Evolutionary conservation across 345 rosid genomes (phyloP).

Genomic region (Raphanus raphanistrum): DNA sequence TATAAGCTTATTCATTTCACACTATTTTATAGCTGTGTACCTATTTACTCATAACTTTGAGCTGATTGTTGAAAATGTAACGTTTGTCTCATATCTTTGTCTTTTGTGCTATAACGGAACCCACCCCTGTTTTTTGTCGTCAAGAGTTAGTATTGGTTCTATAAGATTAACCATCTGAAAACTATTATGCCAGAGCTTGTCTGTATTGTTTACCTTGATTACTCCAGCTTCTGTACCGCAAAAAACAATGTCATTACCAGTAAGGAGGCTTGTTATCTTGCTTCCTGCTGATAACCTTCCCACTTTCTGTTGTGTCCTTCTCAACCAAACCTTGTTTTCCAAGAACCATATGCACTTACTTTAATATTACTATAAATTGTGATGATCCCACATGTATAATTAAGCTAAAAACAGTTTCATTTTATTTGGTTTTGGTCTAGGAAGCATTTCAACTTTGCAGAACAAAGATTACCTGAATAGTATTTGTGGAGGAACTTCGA

Average conservation of each 20-base stretch:
- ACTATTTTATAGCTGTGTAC: conserved; percentile 21
- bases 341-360: conserved; percentile 7
- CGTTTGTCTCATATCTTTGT: conserved; percentile 2
- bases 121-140: conserved; percentile 67
- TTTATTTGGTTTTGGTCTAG: not conserved
- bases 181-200: not conserved
- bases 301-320: conserved; percentile 75
- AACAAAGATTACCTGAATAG: conserved; percentile 58
- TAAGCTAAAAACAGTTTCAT: not conserved
- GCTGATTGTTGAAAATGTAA: conserved; percentile 21
- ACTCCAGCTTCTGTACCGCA: conserved; percentile 89
- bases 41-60: conserved; percentile 28
- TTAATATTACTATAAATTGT: not conserved
- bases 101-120: conserved; percentile 58
- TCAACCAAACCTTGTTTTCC: conserved; percentile 76
- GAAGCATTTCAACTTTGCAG: not conserved
- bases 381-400: not conserved
- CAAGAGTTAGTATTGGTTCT: conserved; percentile 9
- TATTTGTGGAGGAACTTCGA: conserved; percentile 64
- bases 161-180: not conserved
- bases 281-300: conserved; percentile 91
- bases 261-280: conserved; percentile 80
- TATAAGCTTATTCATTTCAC: conserved; percentile 17
- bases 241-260: conserved; percentile 67
- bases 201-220: conserved; percentile 60